Percentiles rank a stretch among this genome's conserved stretches.
Conservation (phyloP, 2,329 filamentous ascomycete species). For the Zymoseptoria tritici region DNA sequence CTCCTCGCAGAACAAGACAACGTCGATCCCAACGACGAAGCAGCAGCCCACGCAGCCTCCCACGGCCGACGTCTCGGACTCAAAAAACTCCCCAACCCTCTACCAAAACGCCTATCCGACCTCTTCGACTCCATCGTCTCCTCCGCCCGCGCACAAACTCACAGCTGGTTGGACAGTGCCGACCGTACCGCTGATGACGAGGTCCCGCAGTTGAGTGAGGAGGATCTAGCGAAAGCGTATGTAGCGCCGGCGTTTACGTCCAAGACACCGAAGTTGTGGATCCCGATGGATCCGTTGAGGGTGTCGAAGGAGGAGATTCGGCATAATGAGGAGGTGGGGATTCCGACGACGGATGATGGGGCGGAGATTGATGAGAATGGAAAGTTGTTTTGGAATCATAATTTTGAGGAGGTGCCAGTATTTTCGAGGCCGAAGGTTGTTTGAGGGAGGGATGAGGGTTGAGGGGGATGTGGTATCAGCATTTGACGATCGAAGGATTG, state of each 20-base stretch:
- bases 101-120: slow-evolving; percentile 20
- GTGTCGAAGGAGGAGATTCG: slow-evolving; percentile 37
- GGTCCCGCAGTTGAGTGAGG: slow-evolving; percentile 18
- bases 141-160: slow-evolving; percentile 15
- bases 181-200: slow-evolving; percentile 13
- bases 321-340: slow-evolving; percentile 33
- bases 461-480: too few species aligned
- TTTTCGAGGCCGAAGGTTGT: slow-evolving; percentile 29
- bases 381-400: slow-evolving; percentile 38
- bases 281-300: slow-evolving; percentile 35
- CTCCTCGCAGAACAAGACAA: slow-evolving; percentile 25
- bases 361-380: slow-evolving; percentile 40
- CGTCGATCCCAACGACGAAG: slow-evolving; percentile 21
- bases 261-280: slow-evolving; percentile 40
- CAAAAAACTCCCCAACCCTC: slow-evolving; percentile 17
- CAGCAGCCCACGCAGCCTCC: slow-evolving; percentile 25
- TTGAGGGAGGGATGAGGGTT: too few species aligned
- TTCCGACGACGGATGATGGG: slow-evolving; percentile 40
- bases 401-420: slow-evolving; percentile 37
- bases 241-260: slow-evolving; percentile 38
- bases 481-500: too few species aligned
- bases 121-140: slow-evolving; percentile 27
- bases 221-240: slow-evolving; percentile 34
- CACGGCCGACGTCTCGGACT: slow-evolving; percentile 26
- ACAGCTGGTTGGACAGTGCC: slow-evolving; percentile 15